These are phyloP conservation scores for Lanmaoa rubissima DNA, from an alignment of 768 basidiomycete genomes.

Conservation along the genomic window DNA sequence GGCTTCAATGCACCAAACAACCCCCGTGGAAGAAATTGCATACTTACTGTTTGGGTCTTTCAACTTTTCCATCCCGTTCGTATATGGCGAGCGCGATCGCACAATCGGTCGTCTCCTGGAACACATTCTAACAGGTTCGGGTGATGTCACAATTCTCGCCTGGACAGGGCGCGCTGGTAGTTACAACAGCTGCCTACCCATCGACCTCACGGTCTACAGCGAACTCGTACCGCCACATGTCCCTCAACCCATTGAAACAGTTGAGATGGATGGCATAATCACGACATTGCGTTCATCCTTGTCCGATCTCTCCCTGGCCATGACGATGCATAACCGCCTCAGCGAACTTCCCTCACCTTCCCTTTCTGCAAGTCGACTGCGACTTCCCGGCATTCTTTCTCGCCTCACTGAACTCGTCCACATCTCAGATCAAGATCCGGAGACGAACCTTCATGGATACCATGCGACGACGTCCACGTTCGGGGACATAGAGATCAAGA, in stretches of 20 bases:
- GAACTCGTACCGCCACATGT: not conserved
- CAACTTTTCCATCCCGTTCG: not conserved
- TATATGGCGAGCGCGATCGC: constrained; percentile 6
- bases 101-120: not conserved
- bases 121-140: constrained; percentile 1
- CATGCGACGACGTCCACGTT: not conserved
- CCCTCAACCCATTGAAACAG: not conserved
- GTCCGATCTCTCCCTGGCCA: not conserved
- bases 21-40: not conserved
- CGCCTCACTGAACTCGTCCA: not conserved
- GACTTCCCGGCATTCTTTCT: constrained; percentile 6
- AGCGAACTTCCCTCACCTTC: not conserved
- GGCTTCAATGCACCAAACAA: not conserved
- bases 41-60: constrained; percentile 12
- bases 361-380: not conserved
- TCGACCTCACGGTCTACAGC: not conserved
- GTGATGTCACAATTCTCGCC: not conserved
- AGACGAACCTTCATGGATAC: not conserved
- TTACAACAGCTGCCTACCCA: constrained; percentile 3
- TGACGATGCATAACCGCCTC: not conserved
- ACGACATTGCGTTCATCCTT: not conserved
- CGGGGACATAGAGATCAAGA: constrained; percentile 2
- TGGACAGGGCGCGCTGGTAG: too few species aligned
- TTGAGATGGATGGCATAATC: not conserved
- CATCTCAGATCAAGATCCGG: too few species aligned